Conservation (phyloP, 352 stramenopile species). For the Phytophthora kernoviae region DNA sequence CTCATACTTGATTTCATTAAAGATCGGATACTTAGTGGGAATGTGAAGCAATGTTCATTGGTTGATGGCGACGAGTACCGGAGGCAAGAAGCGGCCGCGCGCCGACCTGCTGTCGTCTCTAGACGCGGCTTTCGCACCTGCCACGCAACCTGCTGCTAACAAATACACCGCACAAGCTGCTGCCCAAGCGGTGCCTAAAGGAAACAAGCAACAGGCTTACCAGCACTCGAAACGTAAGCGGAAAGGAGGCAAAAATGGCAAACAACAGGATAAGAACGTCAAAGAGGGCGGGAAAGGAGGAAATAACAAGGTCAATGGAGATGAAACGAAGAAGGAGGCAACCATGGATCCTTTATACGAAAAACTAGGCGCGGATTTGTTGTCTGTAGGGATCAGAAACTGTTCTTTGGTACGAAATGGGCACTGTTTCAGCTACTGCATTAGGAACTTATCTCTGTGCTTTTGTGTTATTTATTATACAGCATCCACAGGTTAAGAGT, state of each 20-base stretch:
- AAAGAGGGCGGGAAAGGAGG: constrained; percentile 9
- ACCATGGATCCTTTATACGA: constrained; percentile 57
- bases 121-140: constrained; percentile 66
- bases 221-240: constrained; percentile 71
- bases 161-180: constrained; percentile 78
- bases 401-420: constrained; percentile 56
- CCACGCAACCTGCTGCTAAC: constrained; percentile 36
- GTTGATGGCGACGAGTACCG: constrained; percentile 27
- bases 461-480: constrained; percentile 3
- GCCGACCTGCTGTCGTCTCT: constrained; percentile 80
- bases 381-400: constrained; percentile 66
- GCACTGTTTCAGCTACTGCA: background rate
- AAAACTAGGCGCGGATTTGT: constrained; percentile 49
- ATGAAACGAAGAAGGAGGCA: constrained; percentile 14
- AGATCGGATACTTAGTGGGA: too few species aligned
- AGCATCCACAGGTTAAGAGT: constrained; percentile 34
- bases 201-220: constrained; percentile 69
- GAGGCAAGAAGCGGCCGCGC: constrained; percentile 65
- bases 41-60: constrained; percentile 1
- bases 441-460: constrained; percentile 4
- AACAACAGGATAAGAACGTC: constrained; percentile 16
- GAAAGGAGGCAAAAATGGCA: constrained; percentile 20
- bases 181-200: constrained; percentile 34
- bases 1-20: too few species aligned
- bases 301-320: constrained; percentile 3